Evolutionary conservation across 2,329 filamentous ascomycete species (phyloP), one percentile per base, ranked within the genome.

Genomic region (Sclerotinia nivalis): DNA sequence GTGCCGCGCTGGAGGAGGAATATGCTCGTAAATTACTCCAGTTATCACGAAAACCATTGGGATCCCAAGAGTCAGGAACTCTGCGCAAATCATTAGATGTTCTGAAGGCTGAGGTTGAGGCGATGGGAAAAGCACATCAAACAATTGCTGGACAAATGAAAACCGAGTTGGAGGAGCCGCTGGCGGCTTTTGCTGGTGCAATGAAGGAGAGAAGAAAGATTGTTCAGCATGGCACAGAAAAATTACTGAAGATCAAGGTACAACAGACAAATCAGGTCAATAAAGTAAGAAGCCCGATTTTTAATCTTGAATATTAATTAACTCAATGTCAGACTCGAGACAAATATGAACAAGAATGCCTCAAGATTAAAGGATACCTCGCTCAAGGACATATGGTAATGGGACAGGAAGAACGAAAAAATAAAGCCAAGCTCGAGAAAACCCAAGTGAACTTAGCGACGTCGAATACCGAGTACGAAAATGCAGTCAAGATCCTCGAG

Each of bases 301-400:
- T 40, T 65, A 28, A 49, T 62, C 70, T 75, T 52, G 75, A 52
- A 47, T 25, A 40, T 31, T 54, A 72, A 70, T 72, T 74, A 40
- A 76, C 61, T 49, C 25, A 15, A 49, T 56, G 31, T 9, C 72
- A 93, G 91, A 92, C 94, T 22, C 88, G 96, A 74, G 96, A 99
- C 81, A 91, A 91, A 64, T 99, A 96, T 79, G 96, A 99, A 81
- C 95, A 99, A 80, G 96, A 99, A 76, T 98, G 95, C 79, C 85
- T 99, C 58, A 96, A 97, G 80, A 98, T 99, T 80, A 99, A 99
- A 81, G 96, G 96, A 52, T 99, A 99, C 78, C 88, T 99, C 6
- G 96, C 96, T 5, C 96, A 99, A 81, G 96, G 96, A 13, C 96
- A 99, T 80, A 99, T 99, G 96, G 96, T 99, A 70, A 99, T 99